Evolutionary conservation across 805 yeast genomes (phyloP), one percentile per base, ranked within the genome.

Genomic region (Candida insectalens): DNA sequence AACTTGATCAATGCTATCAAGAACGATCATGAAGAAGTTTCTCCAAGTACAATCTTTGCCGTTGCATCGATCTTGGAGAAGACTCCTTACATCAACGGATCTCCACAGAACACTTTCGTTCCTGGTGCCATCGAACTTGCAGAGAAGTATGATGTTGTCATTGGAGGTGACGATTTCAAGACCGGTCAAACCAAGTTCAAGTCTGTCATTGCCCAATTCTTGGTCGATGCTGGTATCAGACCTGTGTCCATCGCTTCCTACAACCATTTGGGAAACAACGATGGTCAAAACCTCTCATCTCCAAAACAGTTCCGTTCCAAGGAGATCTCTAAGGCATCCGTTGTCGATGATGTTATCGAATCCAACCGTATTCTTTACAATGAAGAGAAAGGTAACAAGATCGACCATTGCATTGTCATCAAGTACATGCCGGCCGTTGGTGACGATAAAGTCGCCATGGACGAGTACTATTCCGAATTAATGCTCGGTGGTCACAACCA

Each of bases 401-500:
- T 89, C 41, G 96, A 88, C 53, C 97, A 88, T 60, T 82, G 94
- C 63, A 88, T 88, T 57, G 96, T 88, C 40, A 88, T 88, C 67
- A 88, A 88, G 65, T 87, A 88, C 60, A 64, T 89, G 55, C 82
- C 83, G 36, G 96, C 96, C 6, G 96, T 88, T 32, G 95, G 95
- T 25, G 97, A 88, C 61, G 78, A 92, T 44, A 88, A 88, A 67
- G 95, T 88, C 43, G 97, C 97, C 34, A 89, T 88, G 96, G 97
- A 88, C 60, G 96, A 89, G 65, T 88, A 88, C 65, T 85, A 89
- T 66, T 81, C 94, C 36, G 96, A 88, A 62, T 76, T 88, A 55
- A 89, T 88, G 96, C 71, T 88, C 49, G 97, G 97, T 41, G 97
- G 97, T 29, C 96, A 88, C 65, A 89, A 88, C 67, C 81, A 92